A percentile compares a stretch with the other conserved stretches of the same genome.
phyloP scores from a whole-genome alignment of 148 eudicot genomes.

The Hydrangea macrophylla region DNA sequence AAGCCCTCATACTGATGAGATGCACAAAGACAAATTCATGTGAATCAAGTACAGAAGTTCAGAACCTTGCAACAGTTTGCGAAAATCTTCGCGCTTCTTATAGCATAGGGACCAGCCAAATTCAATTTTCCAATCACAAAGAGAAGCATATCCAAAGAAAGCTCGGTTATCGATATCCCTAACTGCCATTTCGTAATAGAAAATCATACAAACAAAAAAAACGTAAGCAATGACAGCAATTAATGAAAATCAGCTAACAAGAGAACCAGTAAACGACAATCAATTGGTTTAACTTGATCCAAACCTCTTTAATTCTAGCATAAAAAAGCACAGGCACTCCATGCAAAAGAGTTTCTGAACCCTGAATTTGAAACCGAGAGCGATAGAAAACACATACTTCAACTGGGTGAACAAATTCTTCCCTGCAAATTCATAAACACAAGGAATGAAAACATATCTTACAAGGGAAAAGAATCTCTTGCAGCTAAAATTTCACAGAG shows the following conservation, averaged over 20 bases:
- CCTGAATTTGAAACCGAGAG: slow-evolving; percentile 36
- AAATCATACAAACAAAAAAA: too few species aligned
- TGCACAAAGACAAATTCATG: slow-evolving; percentile 1
- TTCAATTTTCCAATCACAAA: slow-evolving; percentile 73
- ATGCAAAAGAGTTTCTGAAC: slow-evolving; percentile 32
- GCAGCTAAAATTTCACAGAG: slow-evolving; percentile 6
- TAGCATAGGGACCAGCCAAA: slow-evolving; percentile 89
- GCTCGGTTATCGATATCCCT: slow-evolving; percentile 62
- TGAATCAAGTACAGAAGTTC: slow-evolving; percentile 7
- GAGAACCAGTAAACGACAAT: neutral
- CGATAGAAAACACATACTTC: slow-evolving; percentile 61
- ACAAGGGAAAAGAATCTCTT: neutral
- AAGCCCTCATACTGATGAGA: neutral
- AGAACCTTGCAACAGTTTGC: slow-evolving; percentile 91
- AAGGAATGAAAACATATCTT: slow-evolving; percentile 1
- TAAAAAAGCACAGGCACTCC: slow-evolving; percentile 51
- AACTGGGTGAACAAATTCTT: slow-evolving; percentile 65
- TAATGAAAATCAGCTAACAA: slow-evolving; percentile 2
- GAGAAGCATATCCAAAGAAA: slow-evolving; percentile 77
- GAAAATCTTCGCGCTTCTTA: slow-evolving; percentile 58
- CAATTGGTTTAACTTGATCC: slow-evolving; percentile 20
- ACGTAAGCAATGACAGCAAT: too few species aligned
- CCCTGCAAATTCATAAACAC: slow-evolving; percentile 49
- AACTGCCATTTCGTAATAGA: slow-evolving; percentile 48
- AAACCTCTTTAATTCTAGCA: slow-evolving; percentile 72